phyloP scores from a whole-genome alignment of 2,329 filamentous ascomycete species.

The Dactylellina cionopaga region DNA sequence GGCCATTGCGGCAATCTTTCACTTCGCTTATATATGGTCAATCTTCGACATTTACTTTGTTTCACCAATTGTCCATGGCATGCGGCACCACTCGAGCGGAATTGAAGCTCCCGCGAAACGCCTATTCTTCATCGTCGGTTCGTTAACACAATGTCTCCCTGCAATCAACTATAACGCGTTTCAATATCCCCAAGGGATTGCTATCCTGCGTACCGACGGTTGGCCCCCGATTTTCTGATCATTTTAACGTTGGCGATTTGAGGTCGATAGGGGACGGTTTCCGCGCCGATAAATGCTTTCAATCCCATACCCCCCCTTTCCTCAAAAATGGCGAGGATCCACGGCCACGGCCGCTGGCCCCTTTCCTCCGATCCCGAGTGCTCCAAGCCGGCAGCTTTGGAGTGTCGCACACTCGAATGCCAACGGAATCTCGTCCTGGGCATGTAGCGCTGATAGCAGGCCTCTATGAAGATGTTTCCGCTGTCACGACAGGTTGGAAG shows the following conservation, averaged over 20 bases:
- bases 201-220: not conserved
- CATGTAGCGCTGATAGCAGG: conserved; percentile 97
- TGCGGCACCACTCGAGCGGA: conserved; percentile 81
- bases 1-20: conserved; percentile 88
- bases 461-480: conserved; percentile 96
- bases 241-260: conserved; percentile 47
- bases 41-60: conserved; percentile 99
- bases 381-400: conserved; percentile 93
- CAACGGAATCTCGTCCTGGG: conserved; percentile 93
- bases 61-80: conserved; percentile 94
- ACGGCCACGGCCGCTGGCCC: conserved; percentile 79
- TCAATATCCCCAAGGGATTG: conserved; percentile 15
- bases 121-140: conserved; percentile 92
- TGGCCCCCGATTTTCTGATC: conserved; percentile 1
- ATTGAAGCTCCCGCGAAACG: conserved; percentile 83
- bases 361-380: conserved; percentile 88
- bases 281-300: conserved; percentile 96
- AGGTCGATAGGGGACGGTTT: conserved; percentile 79
- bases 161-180: not conserved
- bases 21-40: conserved; percentile 90
- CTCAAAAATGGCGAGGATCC: conserved; percentile 64
- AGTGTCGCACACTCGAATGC: conserved; percentile 94
- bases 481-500: conserved; percentile 98
- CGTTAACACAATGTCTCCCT: conserved; percentile 53
- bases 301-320: conserved; percentile 88